Conservation (phyloP, 345 rosid genomes). For the Atalantia buxifolia region DNA sequence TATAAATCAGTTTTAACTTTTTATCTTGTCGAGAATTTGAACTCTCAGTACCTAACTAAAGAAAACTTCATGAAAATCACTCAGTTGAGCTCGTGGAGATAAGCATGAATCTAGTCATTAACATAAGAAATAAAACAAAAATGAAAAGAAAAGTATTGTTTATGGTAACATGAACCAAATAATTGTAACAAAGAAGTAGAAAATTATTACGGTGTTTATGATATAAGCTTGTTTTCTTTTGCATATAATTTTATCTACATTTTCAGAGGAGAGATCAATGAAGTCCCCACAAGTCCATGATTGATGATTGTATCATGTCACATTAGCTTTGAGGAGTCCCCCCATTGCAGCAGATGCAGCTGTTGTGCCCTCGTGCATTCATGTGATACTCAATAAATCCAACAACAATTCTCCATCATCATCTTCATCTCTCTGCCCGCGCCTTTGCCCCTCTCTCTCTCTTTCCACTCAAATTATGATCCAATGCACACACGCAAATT, state of each 20-base stretch:
- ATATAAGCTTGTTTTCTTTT: not conserved
- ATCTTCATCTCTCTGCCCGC: not conserved
- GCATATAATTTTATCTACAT: not conserved
- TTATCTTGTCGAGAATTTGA: too few species aligned
- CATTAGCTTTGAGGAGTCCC: conserved; percentile 8
- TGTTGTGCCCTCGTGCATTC: conserved; percentile 46
- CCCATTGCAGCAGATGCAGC: conserved; percentile 15
- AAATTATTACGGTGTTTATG: not conserved
- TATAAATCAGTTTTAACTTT: too few species aligned
- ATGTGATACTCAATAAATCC: conserved; percentile 41
- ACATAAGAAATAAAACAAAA: too few species aligned
- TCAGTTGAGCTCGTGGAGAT: too few species aligned
- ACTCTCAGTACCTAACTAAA: too few species aligned
- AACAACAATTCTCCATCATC: conserved; percentile 25
- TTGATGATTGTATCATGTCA: conserved; percentile 19
- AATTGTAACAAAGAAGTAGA: not conserved
- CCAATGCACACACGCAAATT: not conserved
- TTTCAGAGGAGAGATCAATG: not conserved
- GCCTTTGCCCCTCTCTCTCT: conserved; percentile 1
- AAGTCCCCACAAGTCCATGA: conserved; percentile 39
- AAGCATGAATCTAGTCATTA: too few species aligned
- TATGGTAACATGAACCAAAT: not conserved
- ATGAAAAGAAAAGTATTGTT: too few species aligned
- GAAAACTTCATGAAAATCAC: too few species aligned
- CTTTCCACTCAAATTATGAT: conserved; percentile 8